These are phyloP conservation scores for Thielaviopsis populi DNA, from an alignment of 2,329 filamentous ascomycete species.

Conservation along the genomic window DNA sequence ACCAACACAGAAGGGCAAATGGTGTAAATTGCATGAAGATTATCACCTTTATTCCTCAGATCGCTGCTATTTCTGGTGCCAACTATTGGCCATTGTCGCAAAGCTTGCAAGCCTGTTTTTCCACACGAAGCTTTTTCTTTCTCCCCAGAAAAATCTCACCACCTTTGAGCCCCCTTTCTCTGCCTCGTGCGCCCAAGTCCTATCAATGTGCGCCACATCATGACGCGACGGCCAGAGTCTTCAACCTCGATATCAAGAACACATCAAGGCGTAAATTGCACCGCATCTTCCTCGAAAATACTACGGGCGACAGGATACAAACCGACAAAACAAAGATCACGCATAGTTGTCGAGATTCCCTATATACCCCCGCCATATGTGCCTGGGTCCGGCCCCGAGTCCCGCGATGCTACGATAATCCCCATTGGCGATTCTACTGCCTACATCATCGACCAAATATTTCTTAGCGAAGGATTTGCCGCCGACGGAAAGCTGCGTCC, in stretches of 20 bases:
- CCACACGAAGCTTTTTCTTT: too few species aligned
- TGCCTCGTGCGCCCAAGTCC: background rate
- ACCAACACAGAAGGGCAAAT: background rate
- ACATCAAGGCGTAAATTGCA: background rate
- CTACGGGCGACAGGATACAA: too few species aligned
- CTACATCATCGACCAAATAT: conserved; percentile 40
- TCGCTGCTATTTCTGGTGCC: too few species aligned
- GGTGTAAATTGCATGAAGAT: background rate
- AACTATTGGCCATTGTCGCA: too few species aligned
- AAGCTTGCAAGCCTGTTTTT: background rate
- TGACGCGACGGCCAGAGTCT: background rate
- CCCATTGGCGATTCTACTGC: conserved; percentile 37
- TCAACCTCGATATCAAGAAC: background rate
- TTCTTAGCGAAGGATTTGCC: conserved; percentile 28
- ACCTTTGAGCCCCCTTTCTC: background rate
- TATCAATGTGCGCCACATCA: background rate
- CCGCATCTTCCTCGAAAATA: background rate
- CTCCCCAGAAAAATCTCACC: too few species aligned
- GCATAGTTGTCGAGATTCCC: conserved; percentile 22
- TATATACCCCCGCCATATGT: conserved; percentile 24
- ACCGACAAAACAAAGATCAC: background rate
- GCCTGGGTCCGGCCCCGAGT: conserved; percentile 33
- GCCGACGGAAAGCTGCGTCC: conserved; percentile 26
- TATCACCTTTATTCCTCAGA: background rate
- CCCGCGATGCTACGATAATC: conserved; percentile 33